Percentiles rank a stretch among this genome's conserved stretches.
These are phyloP conservation scores for Penicillium sp. DNA, from an alignment of 2,329 filamentous ascomycete genomes.

Conservation along the genomic window DNA sequence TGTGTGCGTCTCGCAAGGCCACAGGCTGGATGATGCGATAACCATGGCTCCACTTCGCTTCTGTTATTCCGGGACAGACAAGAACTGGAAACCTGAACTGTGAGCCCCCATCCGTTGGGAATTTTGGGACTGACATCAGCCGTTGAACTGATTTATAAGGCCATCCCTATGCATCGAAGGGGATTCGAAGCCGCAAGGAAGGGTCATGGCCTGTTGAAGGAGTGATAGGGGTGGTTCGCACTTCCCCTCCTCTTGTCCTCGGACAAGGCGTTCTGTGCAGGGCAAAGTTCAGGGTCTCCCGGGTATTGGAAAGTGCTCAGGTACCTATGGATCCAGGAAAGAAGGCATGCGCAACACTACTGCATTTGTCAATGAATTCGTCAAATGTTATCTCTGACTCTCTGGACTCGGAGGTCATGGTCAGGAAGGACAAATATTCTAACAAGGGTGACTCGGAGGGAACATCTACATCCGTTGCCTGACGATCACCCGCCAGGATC, in stretches of 20 bases:
- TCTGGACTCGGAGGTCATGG: background rate
- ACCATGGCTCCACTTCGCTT: conserved; percentile 29
- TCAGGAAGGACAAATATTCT: background rate
- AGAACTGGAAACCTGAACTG: background rate
- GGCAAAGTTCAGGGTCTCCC: conserved; percentile 22
- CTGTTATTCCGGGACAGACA: conserved; percentile 16
- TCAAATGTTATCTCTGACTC: background rate
- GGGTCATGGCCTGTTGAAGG: conserved; percentile 1
- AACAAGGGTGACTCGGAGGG: background rate
- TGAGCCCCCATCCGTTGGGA: background rate
- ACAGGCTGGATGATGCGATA: conserved; percentile 26
- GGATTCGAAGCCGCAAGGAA: conserved; percentile 5
- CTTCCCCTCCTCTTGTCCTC: conserved; percentile 3
- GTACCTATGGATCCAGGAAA: conserved; percentile 19
- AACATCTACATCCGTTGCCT: conserved; percentile 25
- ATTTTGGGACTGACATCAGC: conserved; percentile 10
- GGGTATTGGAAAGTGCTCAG: conserved; percentile 9
- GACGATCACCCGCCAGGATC: conserved; percentile 29
- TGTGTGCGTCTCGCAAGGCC: conserved; percentile 11
- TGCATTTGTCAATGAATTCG: background rate
- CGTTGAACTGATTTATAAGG: background rate
- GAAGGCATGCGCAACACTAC: conserved; percentile 6
- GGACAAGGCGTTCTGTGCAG: conserved; percentile 17
- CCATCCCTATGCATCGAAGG: conserved; percentile 2
- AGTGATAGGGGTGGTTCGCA: conserved; percentile 1